phyloP scores from a whole-genome alignment of 495 filamentous ascomycete species.

The Neurospora hispaniola region DNA sequence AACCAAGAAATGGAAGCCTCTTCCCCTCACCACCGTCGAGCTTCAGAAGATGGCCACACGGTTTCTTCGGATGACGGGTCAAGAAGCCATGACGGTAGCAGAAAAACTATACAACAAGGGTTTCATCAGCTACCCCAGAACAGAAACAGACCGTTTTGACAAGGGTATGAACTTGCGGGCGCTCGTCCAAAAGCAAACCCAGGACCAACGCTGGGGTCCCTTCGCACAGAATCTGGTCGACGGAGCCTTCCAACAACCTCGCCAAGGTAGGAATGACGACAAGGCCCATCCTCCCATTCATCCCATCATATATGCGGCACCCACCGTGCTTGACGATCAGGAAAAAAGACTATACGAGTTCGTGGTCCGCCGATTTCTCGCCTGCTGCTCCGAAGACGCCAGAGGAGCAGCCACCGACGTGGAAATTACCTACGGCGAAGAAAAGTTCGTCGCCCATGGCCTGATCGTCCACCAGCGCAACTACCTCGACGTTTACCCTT shows the following conservation, averaged over 20 bases:
- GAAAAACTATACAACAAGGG: constrained; percentile 89
- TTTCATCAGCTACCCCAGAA: constrained; percentile 94
- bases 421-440: constrained; percentile 76
- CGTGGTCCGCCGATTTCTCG: constrained; percentile 85
- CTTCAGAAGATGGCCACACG: constrained; percentile 91
- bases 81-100: constrained; percentile 79
- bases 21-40: constrained; percentile 94
- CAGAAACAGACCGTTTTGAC: constrained; percentile 95
- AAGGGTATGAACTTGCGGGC: constrained; percentile 74
- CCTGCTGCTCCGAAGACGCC: constrained; percentile 93
- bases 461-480: constrained; percentile 81
- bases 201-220: constrained; percentile 62
- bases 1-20: constrained; percentile 85
- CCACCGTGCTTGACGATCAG: constrained; percentile 47
- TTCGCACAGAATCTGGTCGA: constrained; percentile 73
- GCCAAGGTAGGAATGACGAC: constrained; percentile 80
- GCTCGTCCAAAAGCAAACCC: constrained; percentile 75
- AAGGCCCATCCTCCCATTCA: constrained; percentile 97
- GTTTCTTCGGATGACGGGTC: constrained; percentile 75
- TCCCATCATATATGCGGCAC: constrained; percentile 68
- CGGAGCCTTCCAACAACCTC: constrained; percentile 70
- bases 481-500: constrained; percentile 90
- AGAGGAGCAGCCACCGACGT: constrained; percentile 73
- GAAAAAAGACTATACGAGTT: constrained; percentile 86
- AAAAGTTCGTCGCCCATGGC: constrained; percentile 69